Evolutionary conservation across 2,329 filamentous ascomycete genomes (phyloP).

Genomic region (Rhytidhysteron rufulum): DNA sequence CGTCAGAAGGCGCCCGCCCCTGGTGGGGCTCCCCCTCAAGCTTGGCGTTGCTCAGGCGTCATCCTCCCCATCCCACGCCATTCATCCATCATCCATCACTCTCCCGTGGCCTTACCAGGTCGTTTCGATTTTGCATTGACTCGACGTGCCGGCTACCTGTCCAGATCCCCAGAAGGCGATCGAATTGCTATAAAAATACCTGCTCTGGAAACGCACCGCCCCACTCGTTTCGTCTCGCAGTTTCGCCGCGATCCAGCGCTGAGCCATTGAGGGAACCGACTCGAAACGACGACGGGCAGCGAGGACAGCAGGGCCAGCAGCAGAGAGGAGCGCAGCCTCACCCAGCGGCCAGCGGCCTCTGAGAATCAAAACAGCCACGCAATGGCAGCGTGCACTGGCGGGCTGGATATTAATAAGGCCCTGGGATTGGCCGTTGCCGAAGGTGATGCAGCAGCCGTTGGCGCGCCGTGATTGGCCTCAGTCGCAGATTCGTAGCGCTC

Average conservation of each 20-base stretch:
- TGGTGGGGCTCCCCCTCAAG: not conserved
- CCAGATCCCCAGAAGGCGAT: no score
- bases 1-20: not conserved
- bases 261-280: no score
- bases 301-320: no score
- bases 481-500: conserved; percentile 16
- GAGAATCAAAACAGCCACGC: conserved; percentile 1
- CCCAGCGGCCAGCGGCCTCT: not conserved
- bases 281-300: no score
- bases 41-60: not conserved
- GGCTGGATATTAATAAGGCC: conserved; percentile 2
- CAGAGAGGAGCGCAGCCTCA: not conserved
- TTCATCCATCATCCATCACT: not conserved
- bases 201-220: no score
- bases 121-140: not conserved
- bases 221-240: no score
- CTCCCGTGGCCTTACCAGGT: not conserved
- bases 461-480: conserved; percentile 21
- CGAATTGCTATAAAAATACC: no score
- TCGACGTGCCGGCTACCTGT: not conserved
- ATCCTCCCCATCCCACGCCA: not conserved
- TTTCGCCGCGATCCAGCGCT: no score
- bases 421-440: not conserved
- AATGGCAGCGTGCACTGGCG: not conserved
- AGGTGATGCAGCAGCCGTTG: conserved; percentile 1